Evolutionary conservation across 1,284 basidiomycete species (phyloP).

Genomic region (Salmacisia buchloeana): DNA sequence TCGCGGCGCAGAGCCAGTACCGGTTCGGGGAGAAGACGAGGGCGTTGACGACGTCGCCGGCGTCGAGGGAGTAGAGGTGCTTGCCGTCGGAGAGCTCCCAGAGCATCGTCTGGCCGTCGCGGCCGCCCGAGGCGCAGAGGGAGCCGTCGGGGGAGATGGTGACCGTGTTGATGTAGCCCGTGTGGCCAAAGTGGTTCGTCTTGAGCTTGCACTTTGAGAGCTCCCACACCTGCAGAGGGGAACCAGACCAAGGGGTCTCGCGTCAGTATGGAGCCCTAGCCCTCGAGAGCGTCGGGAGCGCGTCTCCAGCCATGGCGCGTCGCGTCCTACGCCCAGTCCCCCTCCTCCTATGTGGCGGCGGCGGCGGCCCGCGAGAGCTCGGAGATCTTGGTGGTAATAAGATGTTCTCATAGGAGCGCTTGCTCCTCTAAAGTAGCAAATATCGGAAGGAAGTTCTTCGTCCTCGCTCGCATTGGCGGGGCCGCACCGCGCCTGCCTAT

Average conservation of each 20-base stretch:
- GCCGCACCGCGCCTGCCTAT: slow-evolving; percentile 29
- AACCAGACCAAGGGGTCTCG: not conserved
- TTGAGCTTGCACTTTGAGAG: slow-evolving; percentile 99
- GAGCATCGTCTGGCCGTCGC: slow-evolving; percentile 96
- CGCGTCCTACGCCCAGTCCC: too few species aligned
- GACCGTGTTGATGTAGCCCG: slow-evolving; percentile 97
- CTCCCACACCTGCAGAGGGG: slow-evolving; percentile 81
- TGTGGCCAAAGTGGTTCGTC: slow-evolving; percentile 99
- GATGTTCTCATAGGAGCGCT: slow-evolving; percentile 62
- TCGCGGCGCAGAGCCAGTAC: slow-evolving; percentile 99
- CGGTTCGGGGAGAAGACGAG: slow-evolving; percentile 88
- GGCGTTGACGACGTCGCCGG: slow-evolving; percentile 96
- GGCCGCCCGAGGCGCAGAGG: slow-evolving; percentile 96
- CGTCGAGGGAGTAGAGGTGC: slow-evolving; percentile 99
- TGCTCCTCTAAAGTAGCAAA: slow-evolving; percentile 76
- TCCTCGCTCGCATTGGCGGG: not conserved
- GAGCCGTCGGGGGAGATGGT: slow-evolving; percentile 99
- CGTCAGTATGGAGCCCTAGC: not conserved
- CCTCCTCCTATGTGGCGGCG: too few species aligned
- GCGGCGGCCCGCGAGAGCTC: too few species aligned
- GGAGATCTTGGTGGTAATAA: slow-evolving; percentile 73
- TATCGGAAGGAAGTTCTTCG: slow-evolving; percentile 56
- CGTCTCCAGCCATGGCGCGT: too few species aligned
- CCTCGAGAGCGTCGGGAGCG: not conserved
- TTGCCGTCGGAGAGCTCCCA: slow-evolving; percentile 99